Evolutionary conservation across 768 basidiomycete species (phyloP), one percentile per base, ranked within the genome.

Genomic region (Pholiota molesta): DNA sequence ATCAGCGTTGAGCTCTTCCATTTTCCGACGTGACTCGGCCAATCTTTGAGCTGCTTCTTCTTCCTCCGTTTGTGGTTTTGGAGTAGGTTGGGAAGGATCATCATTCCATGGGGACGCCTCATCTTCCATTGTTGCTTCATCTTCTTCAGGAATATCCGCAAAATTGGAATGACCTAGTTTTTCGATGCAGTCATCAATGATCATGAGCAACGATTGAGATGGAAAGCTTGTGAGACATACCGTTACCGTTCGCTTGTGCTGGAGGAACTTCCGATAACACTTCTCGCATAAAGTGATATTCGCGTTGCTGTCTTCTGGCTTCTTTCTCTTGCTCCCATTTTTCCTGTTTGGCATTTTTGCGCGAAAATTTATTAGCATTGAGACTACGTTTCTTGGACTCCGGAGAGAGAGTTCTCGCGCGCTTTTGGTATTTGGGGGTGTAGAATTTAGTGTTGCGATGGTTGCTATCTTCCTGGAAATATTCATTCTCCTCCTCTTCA

Each of bases 341-440:
- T 16, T 77, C 69, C 47, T 72, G 73, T 62, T 81, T 83, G 60
- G 73, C 77, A 57, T 74, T 78, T 59, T 83, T 78, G 16, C 81
- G 76, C 55, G 75, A 77, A 3, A 64, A 61, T 40, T 74, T 75
- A 52, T 75, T 79, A 11, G 75, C 70, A 33, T 76, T 75, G 3
- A 79, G 59, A 31, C 74, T 75, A n/a, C 75, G 80, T 65, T 75
- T 77, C 19, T 72, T 68, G 45, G 75, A 65, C 33, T 70, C 68
- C 16, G 83, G 84, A 23, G 87, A 82, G 1, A 74, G 67, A 0
- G 80, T 86, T 56, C 88, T 80, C 28, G 78, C 77, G 14, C 86
- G 82, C 69, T 89, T 89, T 21, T 68, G 68, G 56, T 70, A 65
- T 57, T 70, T 72, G n/a, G 75, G 62, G 26, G 71, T 55, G 60